Evolutionary conservation across 2,329 filamentous ascomycete species (phyloP).

Genomic region (Cryoendolithus antarcticus): DNA sequence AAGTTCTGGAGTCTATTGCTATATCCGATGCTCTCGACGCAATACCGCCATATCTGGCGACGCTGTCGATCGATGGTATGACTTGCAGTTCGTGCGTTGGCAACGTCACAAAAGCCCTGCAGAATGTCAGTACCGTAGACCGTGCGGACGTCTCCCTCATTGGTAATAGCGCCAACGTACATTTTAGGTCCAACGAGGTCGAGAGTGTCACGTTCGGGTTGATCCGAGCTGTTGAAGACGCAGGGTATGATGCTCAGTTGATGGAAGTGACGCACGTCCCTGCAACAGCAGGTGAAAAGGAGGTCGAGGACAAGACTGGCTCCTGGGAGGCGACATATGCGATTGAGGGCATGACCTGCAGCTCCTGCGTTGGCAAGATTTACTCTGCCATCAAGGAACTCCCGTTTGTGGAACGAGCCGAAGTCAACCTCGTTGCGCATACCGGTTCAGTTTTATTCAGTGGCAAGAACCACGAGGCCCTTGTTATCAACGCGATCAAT

Average conservation of each 20-base stretch:
- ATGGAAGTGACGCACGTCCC: conserved; percentile 2
- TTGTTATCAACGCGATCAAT: too few relatives aligned
- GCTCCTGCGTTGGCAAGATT: conserved; percentile 20
- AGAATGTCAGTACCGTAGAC: conserved; percentile 34
- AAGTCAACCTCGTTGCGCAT: too few relatives aligned
- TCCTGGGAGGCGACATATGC: background rate
- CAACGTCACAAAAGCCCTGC: conserved; percentile 35
- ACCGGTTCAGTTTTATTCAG: too few relatives aligned
- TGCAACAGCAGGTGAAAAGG: background rate
- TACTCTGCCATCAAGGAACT: conserved; percentile 22
- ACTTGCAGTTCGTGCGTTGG: conserved; percentile 45
- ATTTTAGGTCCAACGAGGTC: conserved; percentile 16
- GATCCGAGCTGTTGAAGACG: conserved; percentile 37
- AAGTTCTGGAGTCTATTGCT: background rate
- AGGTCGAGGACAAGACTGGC: background rate
- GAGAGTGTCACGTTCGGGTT: conserved; percentile 34
- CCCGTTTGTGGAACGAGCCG: conserved; percentile 33
- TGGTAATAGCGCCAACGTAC: conserved; percentile 12
- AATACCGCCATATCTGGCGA: conserved; percentile 30
- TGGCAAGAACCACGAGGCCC: too few relatives aligned
- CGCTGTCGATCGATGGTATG: conserved; percentile 42
- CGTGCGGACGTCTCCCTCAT: conserved; percentile 40
- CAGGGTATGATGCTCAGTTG: conserved; percentile 29
- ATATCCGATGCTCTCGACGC: conserved; percentile 22
- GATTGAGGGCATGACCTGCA: conserved; percentile 40